A percentile compares a stretch with the other conserved stretches of the same genome.
Evolutionary conservation across 208 protist species (phyloP).

Genomic region (Kentomonas sorsogonicus): DNA sequence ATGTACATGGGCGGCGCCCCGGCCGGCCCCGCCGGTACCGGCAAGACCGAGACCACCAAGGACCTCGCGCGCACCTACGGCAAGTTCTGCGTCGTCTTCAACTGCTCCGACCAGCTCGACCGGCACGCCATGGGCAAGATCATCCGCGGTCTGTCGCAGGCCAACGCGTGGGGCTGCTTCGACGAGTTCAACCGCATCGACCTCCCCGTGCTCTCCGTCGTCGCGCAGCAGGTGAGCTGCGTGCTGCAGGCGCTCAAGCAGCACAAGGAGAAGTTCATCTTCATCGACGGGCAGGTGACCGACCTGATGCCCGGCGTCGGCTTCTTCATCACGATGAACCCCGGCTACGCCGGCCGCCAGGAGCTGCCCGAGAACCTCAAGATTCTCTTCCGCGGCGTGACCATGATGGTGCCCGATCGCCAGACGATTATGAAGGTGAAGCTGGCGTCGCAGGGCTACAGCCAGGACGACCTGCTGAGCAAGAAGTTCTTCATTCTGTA

Average conservation of each 20-base stretch:
- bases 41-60: conserved; percentile 97
- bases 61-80: conserved; percentile 93
- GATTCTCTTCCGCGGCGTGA: conserved; percentile 96
- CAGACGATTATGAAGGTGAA: conserved; percentile 97
- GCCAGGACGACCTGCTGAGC: conserved; percentile 88
- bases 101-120: conserved; percentile 94
- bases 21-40: conserved; percentile 94
- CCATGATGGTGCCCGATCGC: conserved; percentile 98
- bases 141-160: conserved; percentile 91
- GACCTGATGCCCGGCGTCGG: conserved; percentile 89
- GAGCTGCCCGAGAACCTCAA: conserved; percentile 99
- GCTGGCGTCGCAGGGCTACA: conserved; percentile 91
- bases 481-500: conserved; percentile 95
- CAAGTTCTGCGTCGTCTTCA: conserved; percentile 94
- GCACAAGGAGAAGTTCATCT: conserved; percentile 91
- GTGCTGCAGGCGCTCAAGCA: conserved; percentile 90
- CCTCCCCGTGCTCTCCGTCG: conserved; percentile 91
- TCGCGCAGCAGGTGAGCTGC: conserved; percentile 92
- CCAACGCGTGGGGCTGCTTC: conserved; percentile 92
- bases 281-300: conserved; percentile 90
- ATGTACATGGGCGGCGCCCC: conserved; percentile 96
- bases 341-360: conserved; percentile 97
- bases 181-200: conserved; percentile 95
- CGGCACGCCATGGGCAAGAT: conserved; percentile 94
- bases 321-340: conserved; percentile 99